Evolutionary conservation across 441 rosid genomes (phyloP).

Genomic region (Erysimum cheiri): DNA sequence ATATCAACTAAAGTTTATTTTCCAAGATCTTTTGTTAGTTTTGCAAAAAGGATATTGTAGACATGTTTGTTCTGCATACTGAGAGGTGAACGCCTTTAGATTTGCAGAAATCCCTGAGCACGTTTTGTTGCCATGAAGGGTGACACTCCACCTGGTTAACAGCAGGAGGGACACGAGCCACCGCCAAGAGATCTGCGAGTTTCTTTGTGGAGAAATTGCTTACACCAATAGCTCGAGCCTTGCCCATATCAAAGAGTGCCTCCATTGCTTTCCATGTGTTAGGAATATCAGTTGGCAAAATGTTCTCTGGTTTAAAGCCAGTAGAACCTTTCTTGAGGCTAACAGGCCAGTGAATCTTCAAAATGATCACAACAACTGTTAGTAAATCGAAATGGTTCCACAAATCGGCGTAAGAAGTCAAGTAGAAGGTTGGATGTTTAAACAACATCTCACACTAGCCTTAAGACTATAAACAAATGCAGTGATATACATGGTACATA

Average conservation of each 20-base stretch:
- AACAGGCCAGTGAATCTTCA: conserved; percentile 83
- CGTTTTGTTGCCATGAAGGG: conserved; percentile 72
- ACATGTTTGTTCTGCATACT: conserved; percentile 51
- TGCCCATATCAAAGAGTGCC: conserved; percentile 60
- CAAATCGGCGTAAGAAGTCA: background rate
- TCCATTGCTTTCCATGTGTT: conserved; percentile 86
- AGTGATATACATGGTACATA: background rate
- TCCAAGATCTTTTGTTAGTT: background rate
- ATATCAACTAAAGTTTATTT: background rate
- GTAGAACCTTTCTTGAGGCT: conserved; percentile 58
- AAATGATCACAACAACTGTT: conserved; percentile 19
- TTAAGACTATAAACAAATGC: background rate
- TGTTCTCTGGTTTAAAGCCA: conserved; percentile 60
- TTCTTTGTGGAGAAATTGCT: conserved; percentile 83
- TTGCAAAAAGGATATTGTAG: background rate
- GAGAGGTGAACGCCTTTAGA: conserved; percentile 74
- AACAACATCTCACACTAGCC: conserved; percentile 15
- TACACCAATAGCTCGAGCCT: conserved; percentile 77
- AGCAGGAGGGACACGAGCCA: conserved; percentile 76
- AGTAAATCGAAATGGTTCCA: background rate
- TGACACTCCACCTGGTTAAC: conserved; percentile 81
- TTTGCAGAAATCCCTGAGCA: conserved; percentile 66
- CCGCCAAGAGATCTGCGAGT: conserved; percentile 62
- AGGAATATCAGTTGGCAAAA: conserved; percentile 58
- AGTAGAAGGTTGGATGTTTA: background rate